Conservation (phyloP, 768 basidiomycete species). For the Hypholoma fasciculare region DNA sequence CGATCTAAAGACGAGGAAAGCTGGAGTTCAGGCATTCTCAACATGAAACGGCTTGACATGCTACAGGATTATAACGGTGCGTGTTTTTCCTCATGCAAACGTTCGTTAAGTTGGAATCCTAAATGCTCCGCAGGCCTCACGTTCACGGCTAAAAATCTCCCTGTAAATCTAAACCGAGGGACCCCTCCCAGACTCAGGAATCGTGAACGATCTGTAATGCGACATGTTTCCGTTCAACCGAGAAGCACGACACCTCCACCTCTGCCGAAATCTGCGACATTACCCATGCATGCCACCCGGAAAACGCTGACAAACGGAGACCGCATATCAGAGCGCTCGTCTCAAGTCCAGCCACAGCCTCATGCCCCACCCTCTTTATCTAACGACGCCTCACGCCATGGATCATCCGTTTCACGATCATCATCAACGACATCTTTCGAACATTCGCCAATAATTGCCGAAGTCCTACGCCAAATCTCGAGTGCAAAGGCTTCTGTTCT, state of each 20-base stretch:
- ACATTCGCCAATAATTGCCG: slow-evolving; percentile 68
- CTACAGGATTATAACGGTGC: slow-evolving; percentile 68
- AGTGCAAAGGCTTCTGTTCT: slow-evolving; percentile 57
- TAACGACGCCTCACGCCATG: slow-evolving; percentile 28
- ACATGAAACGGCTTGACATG: slow-evolving; percentile 71
- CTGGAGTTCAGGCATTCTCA: slow-evolving; percentile 77
- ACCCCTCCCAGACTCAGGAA: slow-evolving; percentile 59
- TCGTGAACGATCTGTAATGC: slow-evolving; percentile 54
- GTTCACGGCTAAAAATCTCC: slow-evolving; percentile 49
- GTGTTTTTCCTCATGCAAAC: slow-evolving; percentile 14
- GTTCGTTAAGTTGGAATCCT: slow-evolving; percentile 3
- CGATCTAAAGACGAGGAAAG: slow-evolving; percentile 69
- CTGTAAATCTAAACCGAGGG: slow-evolving; percentile 41
- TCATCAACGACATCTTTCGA: slow-evolving; percentile 52
- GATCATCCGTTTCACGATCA: slow-evolving; percentile 32
- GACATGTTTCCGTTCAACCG: slow-evolving; percentile 32
- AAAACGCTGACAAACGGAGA: slow-evolving; percentile 30
- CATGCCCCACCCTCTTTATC: slow-evolving; percentile 28
- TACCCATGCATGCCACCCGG: slow-evolving; percentile 72
- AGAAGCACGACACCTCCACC: slow-evolving; percentile 82
- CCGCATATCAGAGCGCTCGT: slow-evolving; percentile 26
- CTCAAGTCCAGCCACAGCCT: slow-evolving; percentile 22
- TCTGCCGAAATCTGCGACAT: slow-evolving; percentile 76
- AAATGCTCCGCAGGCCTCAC: slow-evolving; percentile 41
- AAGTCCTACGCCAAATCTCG: slow-evolving; percentile 75